A percentile compares a stretch with the other conserved stretches of the same genome.
Conservation (phyloP, 2,329 filamentous ascomycete species). For the Colletotrichum spinosum region DNA sequence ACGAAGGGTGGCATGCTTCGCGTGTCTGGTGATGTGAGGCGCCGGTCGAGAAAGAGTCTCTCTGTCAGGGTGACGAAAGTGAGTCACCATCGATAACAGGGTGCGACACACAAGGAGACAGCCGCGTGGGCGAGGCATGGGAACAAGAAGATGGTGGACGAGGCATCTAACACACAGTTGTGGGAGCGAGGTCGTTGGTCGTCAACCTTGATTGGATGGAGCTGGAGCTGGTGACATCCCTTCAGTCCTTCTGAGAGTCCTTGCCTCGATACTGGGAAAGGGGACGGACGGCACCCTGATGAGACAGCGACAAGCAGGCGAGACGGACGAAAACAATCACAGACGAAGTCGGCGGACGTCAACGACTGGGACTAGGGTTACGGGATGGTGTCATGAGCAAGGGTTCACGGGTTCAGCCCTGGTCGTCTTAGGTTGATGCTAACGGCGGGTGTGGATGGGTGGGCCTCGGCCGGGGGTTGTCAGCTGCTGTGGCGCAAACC, state of each 20-base stretch:
- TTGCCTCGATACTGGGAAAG: no score
- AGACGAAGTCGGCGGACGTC: background rate
- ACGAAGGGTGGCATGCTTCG: conserved; percentile 25
- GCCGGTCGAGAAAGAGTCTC: background rate
- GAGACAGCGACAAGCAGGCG: background rate
- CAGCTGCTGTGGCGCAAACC: conserved; percentile 53
- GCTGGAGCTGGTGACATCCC: conserved; percentile 7
- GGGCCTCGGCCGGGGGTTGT: conserved; percentile 44
- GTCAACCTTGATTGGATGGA: conserved; percentile 29
- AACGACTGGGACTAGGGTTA: background rate
- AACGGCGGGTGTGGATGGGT: conserved; percentile 37
- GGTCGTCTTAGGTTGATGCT: conserved; percentile 1
- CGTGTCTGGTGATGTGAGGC: conserved; percentile 20
- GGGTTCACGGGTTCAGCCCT: conserved; percentile 15
- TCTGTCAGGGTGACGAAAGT: conserved; percentile 10
- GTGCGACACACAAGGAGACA: conserved; percentile 4
- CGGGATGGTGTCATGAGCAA: conserved; percentile 9
- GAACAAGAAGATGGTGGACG: conserved; percentile 25
- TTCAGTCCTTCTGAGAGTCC: no score
- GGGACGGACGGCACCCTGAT: no score
- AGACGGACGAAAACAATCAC: background rate
- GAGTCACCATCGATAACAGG: conserved; percentile 21
- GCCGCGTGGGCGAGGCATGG: conserved; percentile 30
- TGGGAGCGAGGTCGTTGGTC: conserved; percentile 17
- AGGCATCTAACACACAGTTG: conserved; percentile 10